phyloP scores from a whole-genome alignment of 208 protist species.

The Leishmania guyanensis region DNA sequence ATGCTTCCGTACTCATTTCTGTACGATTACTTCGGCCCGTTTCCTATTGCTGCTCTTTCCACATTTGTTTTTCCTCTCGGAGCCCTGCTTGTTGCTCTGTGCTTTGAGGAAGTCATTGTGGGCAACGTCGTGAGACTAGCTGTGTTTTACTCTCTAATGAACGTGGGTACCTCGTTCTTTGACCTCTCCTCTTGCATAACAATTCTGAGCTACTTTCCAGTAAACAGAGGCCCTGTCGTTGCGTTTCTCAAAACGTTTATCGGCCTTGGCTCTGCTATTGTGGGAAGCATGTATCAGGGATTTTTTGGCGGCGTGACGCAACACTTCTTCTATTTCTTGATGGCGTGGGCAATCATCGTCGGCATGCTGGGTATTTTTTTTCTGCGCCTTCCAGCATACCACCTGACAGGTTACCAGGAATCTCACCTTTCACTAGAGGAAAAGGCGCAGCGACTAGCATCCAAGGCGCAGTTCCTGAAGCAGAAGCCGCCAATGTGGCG shows the following conservation, averaged over 20 bases:
- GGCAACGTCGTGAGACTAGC: conserved; percentile 29
- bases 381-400: conserved; percentile 59
- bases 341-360: conserved; percentile 32
- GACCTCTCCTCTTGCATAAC: conserved; percentile 57
- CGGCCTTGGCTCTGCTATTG: conserved; percentile 60
- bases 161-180: conserved; percentile 47
- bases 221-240: conserved; percentile 41
- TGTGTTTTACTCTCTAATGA: conserved; percentile 41
- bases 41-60: conserved; percentile 39
- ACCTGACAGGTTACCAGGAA: conserved; percentile 56
- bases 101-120: conserved; percentile 44
- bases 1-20: conserved; percentile 45
- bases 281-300: conserved; percentile 49
- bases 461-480: conserved; percentile 40
- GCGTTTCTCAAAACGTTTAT: conserved; percentile 68
- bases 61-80: conserved; percentile 41
- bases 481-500: conserved; percentile 63
- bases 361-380: conserved; percentile 40
- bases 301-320: conserved; percentile 40
- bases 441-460: conserved; percentile 22
- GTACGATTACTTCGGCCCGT: conserved; percentile 56
- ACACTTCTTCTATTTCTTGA: conserved; percentile 68
- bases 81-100: conserved; percentile 40
- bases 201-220: conserved; percentile 56
- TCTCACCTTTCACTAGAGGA: conserved; percentile 34